phyloP scores from a whole-genome alignment of 768 basidiomycete genomes.

The Kwoniella botswanensis region DNA sequence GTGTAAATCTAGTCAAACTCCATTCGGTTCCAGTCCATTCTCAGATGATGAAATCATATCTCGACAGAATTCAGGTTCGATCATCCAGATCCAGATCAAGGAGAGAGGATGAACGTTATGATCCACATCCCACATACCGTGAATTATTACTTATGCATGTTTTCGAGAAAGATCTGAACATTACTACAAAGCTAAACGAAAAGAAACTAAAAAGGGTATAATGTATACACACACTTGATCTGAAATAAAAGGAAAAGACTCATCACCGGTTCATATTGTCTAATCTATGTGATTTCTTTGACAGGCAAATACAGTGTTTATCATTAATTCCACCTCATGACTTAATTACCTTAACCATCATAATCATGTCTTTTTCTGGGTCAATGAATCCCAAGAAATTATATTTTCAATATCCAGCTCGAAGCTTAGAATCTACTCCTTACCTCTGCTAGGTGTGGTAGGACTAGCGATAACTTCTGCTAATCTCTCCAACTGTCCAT shows the following conservation, averaged over 20 bases:
- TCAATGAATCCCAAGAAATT: no score
- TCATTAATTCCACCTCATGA: no score
- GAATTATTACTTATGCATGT: background rate
- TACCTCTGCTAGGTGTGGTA: slow-evolving; percentile 12
- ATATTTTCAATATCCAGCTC: background rate
- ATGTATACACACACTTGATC: background rate
- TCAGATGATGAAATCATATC: no score
- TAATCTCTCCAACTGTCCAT: slow-evolving; percentile 55
- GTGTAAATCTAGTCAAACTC: no score
- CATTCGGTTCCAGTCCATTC: no score
- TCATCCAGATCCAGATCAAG: no score
- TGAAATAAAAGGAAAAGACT: background rate
- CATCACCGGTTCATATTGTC: background rate
- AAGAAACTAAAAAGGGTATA: background rate
- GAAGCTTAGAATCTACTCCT: background rate
- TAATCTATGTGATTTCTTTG: background rate
- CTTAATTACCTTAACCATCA: no score
- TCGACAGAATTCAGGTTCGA: no score
- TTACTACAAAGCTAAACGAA: background rate
- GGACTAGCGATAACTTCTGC: slow-evolving; percentile 57
- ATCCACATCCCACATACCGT: background rate
- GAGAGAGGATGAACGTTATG: no score
- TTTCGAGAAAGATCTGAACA: background rate
- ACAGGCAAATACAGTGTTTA: no score
- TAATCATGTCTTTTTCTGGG: no score